Evolutionary conservation across 768 basidiomycete species (phyloP).

Genomic region (Auricularia sp.): DNA sequence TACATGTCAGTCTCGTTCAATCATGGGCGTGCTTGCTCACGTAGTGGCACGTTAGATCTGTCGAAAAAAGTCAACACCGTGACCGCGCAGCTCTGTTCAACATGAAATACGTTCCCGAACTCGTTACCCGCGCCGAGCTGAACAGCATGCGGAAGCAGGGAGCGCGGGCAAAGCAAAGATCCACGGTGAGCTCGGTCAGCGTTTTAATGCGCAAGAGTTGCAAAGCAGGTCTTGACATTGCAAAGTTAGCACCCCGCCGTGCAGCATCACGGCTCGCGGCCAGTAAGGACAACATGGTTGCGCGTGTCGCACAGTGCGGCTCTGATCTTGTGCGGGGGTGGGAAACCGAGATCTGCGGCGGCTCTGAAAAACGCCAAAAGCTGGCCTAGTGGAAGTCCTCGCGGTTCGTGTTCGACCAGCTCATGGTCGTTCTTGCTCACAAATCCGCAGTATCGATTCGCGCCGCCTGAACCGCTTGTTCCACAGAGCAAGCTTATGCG

Average conservation of each 20-base stretch:
- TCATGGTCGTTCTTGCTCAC: not conserved
- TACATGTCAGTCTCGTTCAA: conserved; percentile 54
- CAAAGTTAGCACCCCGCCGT: too few species aligned
- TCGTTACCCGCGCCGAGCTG: conserved; percentile 62
- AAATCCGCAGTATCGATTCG: conserved; percentile 66
- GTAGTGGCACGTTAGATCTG: conserved; percentile 45
- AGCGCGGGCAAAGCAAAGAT: too few species aligned
- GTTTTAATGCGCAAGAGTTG: too few species aligned
- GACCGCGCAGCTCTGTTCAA: conserved; percentile 75
- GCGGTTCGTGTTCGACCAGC: conserved; percentile 27
- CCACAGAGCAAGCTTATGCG: conserved; percentile 78
- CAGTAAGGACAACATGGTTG: conserved; percentile 37
- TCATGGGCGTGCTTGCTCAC: conserved; percentile 1
- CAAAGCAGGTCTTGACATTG: too few species aligned
- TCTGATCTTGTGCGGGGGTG: conserved; percentile 28
- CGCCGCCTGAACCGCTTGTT: conserved; percentile 95
- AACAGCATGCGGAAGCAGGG: too few species aligned
- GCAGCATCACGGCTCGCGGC: conserved; percentile 44
- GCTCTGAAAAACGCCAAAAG: conserved; percentile 73
- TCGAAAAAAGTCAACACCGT: conserved; percentile 87
- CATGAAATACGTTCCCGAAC: conserved; percentile 94
- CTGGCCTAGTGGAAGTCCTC: conserved; percentile 95
- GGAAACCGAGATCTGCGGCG: conserved; percentile 86
- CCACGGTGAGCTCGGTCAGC: too few species aligned
- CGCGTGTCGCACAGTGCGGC: too few species aligned